Percentiles rank a stretch among this genome's conserved stretches.
These are phyloP conservation scores for Macadamia tetraphylla DNA, from an alignment of 164 flowering plant genomes.

Conservation along the genomic window DNA sequence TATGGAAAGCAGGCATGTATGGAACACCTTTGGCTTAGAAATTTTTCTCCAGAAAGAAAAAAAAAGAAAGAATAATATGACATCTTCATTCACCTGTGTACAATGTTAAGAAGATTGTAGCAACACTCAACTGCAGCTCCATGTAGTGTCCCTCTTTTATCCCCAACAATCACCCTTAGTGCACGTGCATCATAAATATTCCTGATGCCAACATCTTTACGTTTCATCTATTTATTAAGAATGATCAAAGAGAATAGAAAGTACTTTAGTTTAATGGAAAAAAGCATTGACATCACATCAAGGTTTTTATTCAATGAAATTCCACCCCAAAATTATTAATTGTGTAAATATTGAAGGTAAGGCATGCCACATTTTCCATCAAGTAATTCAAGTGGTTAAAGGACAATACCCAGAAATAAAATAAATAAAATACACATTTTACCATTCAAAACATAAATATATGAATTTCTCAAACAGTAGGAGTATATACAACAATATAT, in stretches of 20 bases:
- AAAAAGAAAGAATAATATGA: background rate
- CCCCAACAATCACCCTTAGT: constrained; percentile 88
- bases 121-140: constrained; percentile 88
- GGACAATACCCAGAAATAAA: background rate
- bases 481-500: background rate
- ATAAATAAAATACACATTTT: background rate
- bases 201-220: constrained; percentile 64
- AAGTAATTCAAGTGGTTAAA: background rate
- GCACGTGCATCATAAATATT: constrained; percentile 96
- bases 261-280: background rate
- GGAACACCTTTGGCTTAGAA: background rate
- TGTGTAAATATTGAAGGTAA: too few species aligned
- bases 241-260: background rate
- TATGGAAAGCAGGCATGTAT: background rate
- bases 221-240: constrained; percentile 55
- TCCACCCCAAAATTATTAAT: background rate
- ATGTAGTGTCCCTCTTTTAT: constrained; percentile 81
- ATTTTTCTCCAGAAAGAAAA: background rate
- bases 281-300: background rate
- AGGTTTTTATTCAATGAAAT: background rate
- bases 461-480: background rate
- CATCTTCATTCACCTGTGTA: constrained; percentile 54
- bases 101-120: constrained; percentile 76
- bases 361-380: background rate
- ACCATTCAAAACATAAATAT: background rate